A percentile compares a stretch with the other conserved stretches of the same genome.
Conservation (phyloP, 305 asterid species). For the Solanum hybrid region DNA sequence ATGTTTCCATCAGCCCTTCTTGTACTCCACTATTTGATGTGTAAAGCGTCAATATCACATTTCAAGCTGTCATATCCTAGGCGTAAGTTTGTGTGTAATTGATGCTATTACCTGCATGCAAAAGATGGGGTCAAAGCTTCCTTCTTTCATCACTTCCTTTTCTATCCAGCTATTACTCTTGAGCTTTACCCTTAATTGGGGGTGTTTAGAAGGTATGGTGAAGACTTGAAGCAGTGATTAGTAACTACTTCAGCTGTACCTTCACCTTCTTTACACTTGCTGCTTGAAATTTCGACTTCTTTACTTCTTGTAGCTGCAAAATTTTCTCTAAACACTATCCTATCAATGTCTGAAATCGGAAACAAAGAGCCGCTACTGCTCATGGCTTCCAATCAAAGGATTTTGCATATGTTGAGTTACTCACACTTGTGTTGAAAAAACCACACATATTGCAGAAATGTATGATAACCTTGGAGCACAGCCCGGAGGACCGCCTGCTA, state of each 20-base stretch:
- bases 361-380: not conserved
- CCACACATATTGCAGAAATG: slow-evolving; percentile 13
- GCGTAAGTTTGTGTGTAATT: not conserved
- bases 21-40: not conserved
- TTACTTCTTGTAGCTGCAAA: not conserved
- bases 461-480: slow-evolving; percentile 24
- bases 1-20: not conserved
- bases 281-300: not conserved
- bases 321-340: not conserved
- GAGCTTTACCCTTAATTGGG: not conserved
- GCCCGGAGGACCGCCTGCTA: slow-evolving; percentile 14
- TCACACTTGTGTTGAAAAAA: not conserved
- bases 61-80: not conserved
- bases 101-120: not conserved
- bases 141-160: not conserved
- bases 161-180: not conserved
- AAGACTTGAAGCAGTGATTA: not conserved
- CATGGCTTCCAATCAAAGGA: not conserved
- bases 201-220: not conserved
- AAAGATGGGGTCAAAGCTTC: not conserved
- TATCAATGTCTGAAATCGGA: not conserved
- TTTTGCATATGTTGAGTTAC: not conserved
- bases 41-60: not conserved
- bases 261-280: not conserved
- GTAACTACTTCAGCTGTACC: not conserved